Evolutionary conservation across 179 eudicot species (phyloP).

Genomic region (Heliamphora ciliata): DNA sequence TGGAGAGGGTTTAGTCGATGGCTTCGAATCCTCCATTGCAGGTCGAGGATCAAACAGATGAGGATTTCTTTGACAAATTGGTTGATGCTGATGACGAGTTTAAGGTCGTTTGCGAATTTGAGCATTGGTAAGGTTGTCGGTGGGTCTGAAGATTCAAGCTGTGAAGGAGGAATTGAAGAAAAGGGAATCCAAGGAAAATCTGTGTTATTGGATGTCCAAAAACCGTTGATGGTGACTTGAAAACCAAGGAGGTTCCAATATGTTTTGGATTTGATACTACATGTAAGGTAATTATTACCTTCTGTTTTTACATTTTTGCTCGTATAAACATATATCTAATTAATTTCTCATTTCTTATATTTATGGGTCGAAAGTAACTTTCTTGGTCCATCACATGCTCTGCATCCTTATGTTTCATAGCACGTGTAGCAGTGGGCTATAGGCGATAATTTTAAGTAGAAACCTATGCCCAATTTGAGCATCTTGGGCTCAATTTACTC

Average conservation of each 20-base stretch:
- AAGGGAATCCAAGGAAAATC: conserved; percentile 54
- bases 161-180: conserved; percentile 5
- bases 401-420: too few relatives aligned
- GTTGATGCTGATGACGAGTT: conserved; percentile 57
- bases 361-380: too few relatives aligned
- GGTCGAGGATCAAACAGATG: conserved; percentile 92
- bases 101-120: conserved; percentile 38
- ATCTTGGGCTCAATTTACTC: too few relatives aligned
- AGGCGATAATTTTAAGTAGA: too few relatives aligned
- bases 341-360: too few relatives aligned
- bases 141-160: conserved; percentile 20
- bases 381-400: too few relatives aligned
- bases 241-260: conserved; percentile 81
- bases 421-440: too few relatives aligned
- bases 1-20: conserved; percentile 40
- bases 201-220: conserved; percentile 88
- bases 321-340: too few relatives aligned
- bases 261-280: conserved; percentile 99
- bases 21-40: conserved; percentile 63
- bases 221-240: conserved; percentile 95
- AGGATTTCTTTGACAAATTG: conserved; percentile 83
- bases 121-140: conserved; percentile 31
- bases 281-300: conserved; percentile 60
- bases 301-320: neutral
- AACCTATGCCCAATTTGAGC: too few relatives aligned